Evolutionary conservation across 73 alveolate genomes (phyloP), one percentile per base, ranked within the genome.

Genomic region (Blepharisma japonicum): DNA sequence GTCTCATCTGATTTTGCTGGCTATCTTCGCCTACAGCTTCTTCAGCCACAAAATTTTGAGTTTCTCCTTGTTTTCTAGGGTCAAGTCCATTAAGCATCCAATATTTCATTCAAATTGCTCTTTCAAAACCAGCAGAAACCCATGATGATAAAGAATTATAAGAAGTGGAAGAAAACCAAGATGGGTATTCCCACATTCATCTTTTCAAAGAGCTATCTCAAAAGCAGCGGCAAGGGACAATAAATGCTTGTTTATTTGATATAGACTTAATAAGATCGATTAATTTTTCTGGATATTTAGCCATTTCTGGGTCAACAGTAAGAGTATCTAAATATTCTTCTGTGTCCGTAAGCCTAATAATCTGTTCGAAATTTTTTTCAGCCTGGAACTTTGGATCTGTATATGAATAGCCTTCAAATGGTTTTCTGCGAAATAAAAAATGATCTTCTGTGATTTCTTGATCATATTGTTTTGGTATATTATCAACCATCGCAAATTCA

Each of bases 121-220:
- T 70, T 70, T 70, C 80, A 70, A 70, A 14, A 5, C 56, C n/a
- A 0, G 80, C 80, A 70, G 55, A 45, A 47, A 54, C 80, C 66
- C 80, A 70, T 4, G 66, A 18, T 14, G 80, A 81, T 45, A 70
- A 38, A 47, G 68, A n/a, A 2, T 8, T 47, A 21, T 45, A 61
- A 8, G 14, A 9, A 61, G 47, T 25, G 32, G 23, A n/a, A n/a
- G 14, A 14, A 45, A 70, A 45, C 80, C 80, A 70, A 14, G 68
- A 18, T 14, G 80, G 80, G 6, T 45, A 45, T 38, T 70, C 80
- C 80, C 80, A 70, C 11, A 70, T 25, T 54, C 80, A 70, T 9
- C 14, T n/a, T 45, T 47, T 70, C 21, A n/a, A n/a, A 70, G 25
- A n/a, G n/a, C 14, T 38, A 45, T 70, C 80, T 45, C 80, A 70